Evolutionary conservation across 1,139 yeast genomes (phyloP), one percentile per base, ranked within the genome.

Genomic region (Pichia sp.): DNA sequence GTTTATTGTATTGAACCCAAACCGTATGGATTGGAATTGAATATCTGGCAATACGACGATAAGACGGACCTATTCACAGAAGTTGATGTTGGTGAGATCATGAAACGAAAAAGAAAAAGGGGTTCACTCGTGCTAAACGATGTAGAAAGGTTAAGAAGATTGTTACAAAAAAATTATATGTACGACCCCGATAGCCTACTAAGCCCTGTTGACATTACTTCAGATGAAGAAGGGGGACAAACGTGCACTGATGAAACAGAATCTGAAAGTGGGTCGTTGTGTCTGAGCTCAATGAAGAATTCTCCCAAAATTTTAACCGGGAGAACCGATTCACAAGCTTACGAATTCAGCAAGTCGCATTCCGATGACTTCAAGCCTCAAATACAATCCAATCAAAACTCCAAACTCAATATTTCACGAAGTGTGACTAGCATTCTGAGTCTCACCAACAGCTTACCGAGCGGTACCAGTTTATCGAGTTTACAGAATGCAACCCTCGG

Each of bases 111-210:
- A 47, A 51, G 62, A 39, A 58, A 56, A 41, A 53, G 64, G 38
- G 53, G 52, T 9, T 52, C 59, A 6, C 27, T 48, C 3, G 46
- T 51, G 3, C 16, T 51, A 9, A 46, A 49, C 39, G 48, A 51
- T 45, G 52, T 49, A 37, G 52, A 48, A 37, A 45, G 46, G 28
- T 45, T 51, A 26, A 41, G 54, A 27, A 44, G 47, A 36, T 37
- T 51, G 33, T 35, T 51, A 36, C 28, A 44, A 11, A 46, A 42
- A 29, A 42, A 46, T 9, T 44, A 44, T 10, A 55, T 57, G 23
- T 48, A 71, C 27, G 79, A 73, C 40, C 57, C 72, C 39, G 82
- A 81, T 3, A 56, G 75, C 62, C 81, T 75, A 55, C 82, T 84
- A 10, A 77, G 77, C 59, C 84, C 38, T 32, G 53, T 23, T 27